Percentiles rank a stretch among this genome's conserved stretches.
Conservation (phyloP, 2,329 filamentous ascomycete genomes). For the Calonectria fujianensis region DNA sequence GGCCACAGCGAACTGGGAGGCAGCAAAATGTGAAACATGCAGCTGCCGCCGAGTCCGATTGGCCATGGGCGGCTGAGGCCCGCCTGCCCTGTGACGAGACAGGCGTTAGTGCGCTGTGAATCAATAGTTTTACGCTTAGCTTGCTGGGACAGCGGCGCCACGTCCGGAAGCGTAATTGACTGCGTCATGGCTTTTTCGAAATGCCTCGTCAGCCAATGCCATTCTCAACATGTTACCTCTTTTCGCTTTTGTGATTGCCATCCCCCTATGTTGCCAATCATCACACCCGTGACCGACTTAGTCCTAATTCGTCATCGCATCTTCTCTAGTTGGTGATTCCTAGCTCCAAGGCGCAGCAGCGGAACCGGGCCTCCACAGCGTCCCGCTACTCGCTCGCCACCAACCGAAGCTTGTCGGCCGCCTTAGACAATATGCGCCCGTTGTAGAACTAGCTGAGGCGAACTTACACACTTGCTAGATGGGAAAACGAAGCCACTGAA, state of each 20-base stretch:
- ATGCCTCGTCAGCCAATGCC: not conserved
- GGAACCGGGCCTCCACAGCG: not conserved
- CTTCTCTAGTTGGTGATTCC: too few relatives aligned
- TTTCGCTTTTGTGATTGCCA: not conserved
- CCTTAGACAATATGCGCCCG: not conserved
- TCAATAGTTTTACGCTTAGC: slow-evolving; percentile 3
- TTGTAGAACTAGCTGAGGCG: not conserved
- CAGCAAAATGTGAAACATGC: not conserved
- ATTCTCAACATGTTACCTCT: not conserved
- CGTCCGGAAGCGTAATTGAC: not conserved
- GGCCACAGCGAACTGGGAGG: not conserved
- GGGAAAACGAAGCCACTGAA: not conserved
- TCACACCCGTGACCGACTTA: not conserved
- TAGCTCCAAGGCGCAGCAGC: not conserved
- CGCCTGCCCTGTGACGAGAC: slow-evolving; percentile 17
- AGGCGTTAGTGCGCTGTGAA: slow-evolving; percentile 1
- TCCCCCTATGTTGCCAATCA: not conserved
- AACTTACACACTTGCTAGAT: not conserved
- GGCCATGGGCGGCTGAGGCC: not conserved
- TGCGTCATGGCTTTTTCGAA: not conserved
- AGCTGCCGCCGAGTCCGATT: not conserved
- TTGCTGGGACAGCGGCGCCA: not conserved
- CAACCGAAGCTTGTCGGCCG: not conserved
- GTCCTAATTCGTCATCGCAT: not conserved
- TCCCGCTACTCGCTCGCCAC: not conserved